A percentile compares a stretch with the other conserved stretches of the same genome.
These are phyloP conservation scores for Plasmodium relictum DNA, from an alignment of 169 alveolate species.

Conservation along the genomic window DNA sequence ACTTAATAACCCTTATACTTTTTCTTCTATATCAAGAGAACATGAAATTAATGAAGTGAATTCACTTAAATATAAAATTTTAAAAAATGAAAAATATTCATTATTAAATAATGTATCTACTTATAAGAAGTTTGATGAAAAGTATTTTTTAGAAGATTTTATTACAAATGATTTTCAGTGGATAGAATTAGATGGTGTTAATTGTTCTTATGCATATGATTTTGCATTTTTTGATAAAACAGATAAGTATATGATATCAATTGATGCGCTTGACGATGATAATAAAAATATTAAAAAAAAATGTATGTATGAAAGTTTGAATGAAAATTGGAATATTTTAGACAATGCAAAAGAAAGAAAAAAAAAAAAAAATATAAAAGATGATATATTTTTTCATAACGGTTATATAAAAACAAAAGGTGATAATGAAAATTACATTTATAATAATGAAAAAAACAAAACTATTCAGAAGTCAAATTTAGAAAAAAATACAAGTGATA, in stretches of 20 bases:
- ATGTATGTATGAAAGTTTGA: not conserved
- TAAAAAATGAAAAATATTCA: conserved; percentile 15
- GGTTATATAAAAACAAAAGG: too few relatives aligned
- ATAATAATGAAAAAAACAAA: not conserved
- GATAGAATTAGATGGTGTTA: conserved; percentile 35
- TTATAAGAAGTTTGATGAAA: conserved; percentile 38
- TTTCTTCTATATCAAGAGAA: not conserved
- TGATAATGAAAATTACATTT: not conserved
- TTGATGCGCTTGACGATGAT: conserved; percentile 13
- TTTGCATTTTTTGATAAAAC: conserved; percentile 14
- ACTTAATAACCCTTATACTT: conserved; percentile 9
- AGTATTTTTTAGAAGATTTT: conserved; percentile 16
- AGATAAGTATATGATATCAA: conserved; percentile 17
- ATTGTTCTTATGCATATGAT: conserved; percentile 36
- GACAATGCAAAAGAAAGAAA: too few relatives aligned
- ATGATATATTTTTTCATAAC: too few relatives aligned
- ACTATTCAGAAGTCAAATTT: not conserved
- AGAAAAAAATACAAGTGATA: not conserved
- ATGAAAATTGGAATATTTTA: not conserved
- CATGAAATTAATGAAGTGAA: not conserved
- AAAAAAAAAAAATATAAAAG: not conserved
- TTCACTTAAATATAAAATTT: conserved; percentile 15
- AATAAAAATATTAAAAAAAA: not conserved
- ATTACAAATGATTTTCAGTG: conserved; percentile 39
- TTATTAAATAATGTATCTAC: not conserved